phyloP scores from a whole-genome alignment of 306 rosid species.

The Pyrus betulifolia region DNA sequence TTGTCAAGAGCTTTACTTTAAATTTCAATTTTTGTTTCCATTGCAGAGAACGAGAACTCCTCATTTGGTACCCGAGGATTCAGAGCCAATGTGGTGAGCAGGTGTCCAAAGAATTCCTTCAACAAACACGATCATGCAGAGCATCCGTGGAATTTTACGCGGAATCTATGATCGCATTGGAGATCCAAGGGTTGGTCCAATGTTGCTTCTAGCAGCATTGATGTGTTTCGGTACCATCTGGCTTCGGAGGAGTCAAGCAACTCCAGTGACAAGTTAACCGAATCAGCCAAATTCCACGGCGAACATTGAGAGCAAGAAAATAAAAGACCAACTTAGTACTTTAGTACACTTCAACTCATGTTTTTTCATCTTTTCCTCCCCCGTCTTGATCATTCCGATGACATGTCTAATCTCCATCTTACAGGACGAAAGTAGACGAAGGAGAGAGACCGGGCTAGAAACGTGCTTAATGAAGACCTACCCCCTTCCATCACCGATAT shows the following conservation, averaged over 20 bases:
- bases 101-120: conserved; percentile 41
- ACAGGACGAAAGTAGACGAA: conserved; percentile 36
- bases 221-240: conserved; percentile 65
- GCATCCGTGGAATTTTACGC: conserved; percentile 21
- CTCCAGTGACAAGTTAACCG: conserved; percentile 26
- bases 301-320: not conserved
- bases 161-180: conserved; percentile 38
- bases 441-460: conserved; percentile 31
- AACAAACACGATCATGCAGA: conserved; percentile 33
- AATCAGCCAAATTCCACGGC: conserved; percentile 45
- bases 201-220: conserved; percentile 70
- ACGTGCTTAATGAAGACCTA: conserved; percentile 10
- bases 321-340: not conserved
- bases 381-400: not conserved
- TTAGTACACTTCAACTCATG: not conserved
- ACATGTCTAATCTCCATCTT: conserved; percentile 12
- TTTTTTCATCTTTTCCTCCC: not conserved
- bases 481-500: conserved; percentile 60
- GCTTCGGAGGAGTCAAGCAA: conserved; percentile 63
- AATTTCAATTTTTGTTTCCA: not conserved
- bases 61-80: conserved; percentile 58
- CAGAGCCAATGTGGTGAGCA: conserved; percentile 55
- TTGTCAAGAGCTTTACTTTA: not conserved
- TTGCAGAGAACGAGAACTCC: conserved; percentile 71
- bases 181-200: conserved; percentile 89